Conservation (phyloP, 192 early-diverging fungal genomes). For the Pilobolus umbonatus region DNA sequence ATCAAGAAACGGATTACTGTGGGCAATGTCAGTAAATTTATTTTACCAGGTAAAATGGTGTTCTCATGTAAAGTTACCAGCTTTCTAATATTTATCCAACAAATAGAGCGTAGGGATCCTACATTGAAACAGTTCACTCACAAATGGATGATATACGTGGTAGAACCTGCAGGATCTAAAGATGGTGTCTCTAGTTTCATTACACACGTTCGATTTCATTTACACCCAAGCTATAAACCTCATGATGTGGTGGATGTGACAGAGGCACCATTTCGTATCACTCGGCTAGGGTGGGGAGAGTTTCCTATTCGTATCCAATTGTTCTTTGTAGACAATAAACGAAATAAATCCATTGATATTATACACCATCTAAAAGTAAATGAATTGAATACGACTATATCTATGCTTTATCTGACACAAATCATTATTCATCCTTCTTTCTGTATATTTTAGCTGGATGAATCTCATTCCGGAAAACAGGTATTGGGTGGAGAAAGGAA, state of each 20-base stretch:
- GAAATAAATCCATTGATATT: constrained; percentile 81
- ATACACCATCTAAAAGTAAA: constrained; percentile 73
- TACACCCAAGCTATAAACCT: constrained; percentile 88
- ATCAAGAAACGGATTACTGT: constrained; percentile 60
- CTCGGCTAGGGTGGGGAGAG: constrained; percentile 93
- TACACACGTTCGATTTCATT: constrained; percentile 74
- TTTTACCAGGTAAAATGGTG: constrained; percentile 45
- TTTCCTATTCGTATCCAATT: constrained; percentile 81
- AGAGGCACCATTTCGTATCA: constrained; percentile 75
- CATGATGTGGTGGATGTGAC: constrained; percentile 82
- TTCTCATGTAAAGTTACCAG: too few species aligned
- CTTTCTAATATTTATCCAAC: neutral
- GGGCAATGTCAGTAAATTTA: constrained; percentile 72
- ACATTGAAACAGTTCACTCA: constrained; percentile 60
- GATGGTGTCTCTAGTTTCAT: constrained; percentile 61
- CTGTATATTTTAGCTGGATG: constrained; percentile 65
- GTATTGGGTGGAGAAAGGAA: constrained; percentile 67
- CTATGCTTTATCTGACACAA: neutral
- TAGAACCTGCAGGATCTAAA: constrained; percentile 45
- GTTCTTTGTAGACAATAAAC: constrained; percentile 69
- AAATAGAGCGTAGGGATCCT: constrained; percentile 45
- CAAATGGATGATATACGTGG: constrained; percentile 91
- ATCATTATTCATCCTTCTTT: neutral
- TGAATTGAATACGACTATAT: too few species aligned
- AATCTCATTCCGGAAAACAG: constrained; percentile 59